Conservation (phyloP, 768 basidiomycete genomes). For the Hygrophoropsis aurantiaca region DNA sequence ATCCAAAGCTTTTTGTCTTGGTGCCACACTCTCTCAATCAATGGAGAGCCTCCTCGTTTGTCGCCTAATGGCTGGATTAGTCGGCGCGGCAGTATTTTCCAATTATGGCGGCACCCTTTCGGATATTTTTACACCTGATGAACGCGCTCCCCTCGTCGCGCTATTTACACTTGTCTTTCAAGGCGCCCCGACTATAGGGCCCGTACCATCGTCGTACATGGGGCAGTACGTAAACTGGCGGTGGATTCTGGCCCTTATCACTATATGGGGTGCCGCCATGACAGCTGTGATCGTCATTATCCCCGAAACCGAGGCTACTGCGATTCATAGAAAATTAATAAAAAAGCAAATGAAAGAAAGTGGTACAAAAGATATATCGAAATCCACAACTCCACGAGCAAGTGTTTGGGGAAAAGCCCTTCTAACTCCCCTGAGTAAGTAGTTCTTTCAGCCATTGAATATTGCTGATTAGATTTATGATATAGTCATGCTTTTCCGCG, state of each 20-base stretch:
- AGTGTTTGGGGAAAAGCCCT: conserved; percentile 14
- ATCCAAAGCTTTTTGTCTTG: conserved; percentile 17
- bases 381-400: not conserved
- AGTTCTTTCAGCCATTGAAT: too few relatives aligned
- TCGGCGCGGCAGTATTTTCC: conserved; percentile 19
- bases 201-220: conserved; percentile 24
- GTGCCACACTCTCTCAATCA: conserved; percentile 16
- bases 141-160: conserved; percentile 21
- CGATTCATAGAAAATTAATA: conserved; percentile 14
- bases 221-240: conserved; percentile 20
- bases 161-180: conserved; percentile 24
- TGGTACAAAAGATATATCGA: not conserved
- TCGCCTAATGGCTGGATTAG: conserved; percentile 18
- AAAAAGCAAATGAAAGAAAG: conserved; percentile 2
- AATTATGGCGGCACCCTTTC: conserved; percentile 24
- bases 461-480: not conserved
- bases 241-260: conserved; percentile 19
- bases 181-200: conserved; percentile 24
- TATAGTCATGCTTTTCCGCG: conserved; percentile 21
- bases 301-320: conserved; percentile 19
- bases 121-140: conserved; percentile 22
- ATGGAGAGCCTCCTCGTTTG: conserved; percentile 15
- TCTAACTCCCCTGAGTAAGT: conserved; percentile 16
- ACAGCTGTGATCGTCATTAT: conserved; percentile 12
- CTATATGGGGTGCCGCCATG: conserved; percentile 18